Percentiles rank a stretch among this genome's conserved stretches.
phyloP scores from a whole-genome alignment of 2,329 filamentous ascomycete species.

The Talaromyces piceae region DNA sequence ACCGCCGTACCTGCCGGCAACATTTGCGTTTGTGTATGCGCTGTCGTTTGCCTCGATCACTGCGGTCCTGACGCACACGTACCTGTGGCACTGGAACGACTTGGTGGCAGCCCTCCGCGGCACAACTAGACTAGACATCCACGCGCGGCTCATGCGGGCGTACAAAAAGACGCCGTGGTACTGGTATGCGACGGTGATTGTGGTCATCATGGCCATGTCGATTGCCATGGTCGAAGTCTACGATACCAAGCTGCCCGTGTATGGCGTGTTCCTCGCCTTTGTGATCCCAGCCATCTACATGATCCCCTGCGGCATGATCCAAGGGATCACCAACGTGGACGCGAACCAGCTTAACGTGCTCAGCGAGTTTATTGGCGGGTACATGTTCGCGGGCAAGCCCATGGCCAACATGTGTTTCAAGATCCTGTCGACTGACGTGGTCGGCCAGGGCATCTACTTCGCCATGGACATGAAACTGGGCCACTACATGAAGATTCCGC shows the following conservation, averaged over 20 bases:
- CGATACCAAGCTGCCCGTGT: conserved; percentile 37
- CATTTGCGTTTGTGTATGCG: conserved; percentile 48
- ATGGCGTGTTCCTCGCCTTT: conserved; percentile 36
- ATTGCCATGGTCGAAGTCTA: conserved; percentile 35
- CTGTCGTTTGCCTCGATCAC: conserved; percentile 58
- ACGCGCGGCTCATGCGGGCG: conserved; percentile 32
- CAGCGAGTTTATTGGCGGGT: conserved; percentile 39
- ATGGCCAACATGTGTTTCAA: conserved; percentile 43
- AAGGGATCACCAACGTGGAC: conserved; percentile 39
- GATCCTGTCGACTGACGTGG: conserved; percentile 35
- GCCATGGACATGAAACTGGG: conserved; percentile 46
- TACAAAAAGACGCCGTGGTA: conserved; percentile 36
- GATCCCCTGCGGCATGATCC: conserved; percentile 39
- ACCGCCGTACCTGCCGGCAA: conserved; percentile 54
- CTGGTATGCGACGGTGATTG: conserved; percentile 35
- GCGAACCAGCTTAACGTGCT: conserved; percentile 40
- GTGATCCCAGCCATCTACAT: conserved; percentile 37
- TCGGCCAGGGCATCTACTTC: conserved; percentile 42
- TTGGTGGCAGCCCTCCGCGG: conserved; percentile 22
- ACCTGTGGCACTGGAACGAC: conserved; percentile 23
- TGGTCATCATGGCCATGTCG: conserved; percentile 22
- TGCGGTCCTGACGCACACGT: conserved; percentile 34
- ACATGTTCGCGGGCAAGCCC: conserved; percentile 38
- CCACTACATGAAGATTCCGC: conserved; percentile 46
- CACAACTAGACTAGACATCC: conserved; percentile 35